Conservation (phyloP, 2,329 filamentous ascomycete genomes). For the Nannizziopsis barbatae region DNA sequence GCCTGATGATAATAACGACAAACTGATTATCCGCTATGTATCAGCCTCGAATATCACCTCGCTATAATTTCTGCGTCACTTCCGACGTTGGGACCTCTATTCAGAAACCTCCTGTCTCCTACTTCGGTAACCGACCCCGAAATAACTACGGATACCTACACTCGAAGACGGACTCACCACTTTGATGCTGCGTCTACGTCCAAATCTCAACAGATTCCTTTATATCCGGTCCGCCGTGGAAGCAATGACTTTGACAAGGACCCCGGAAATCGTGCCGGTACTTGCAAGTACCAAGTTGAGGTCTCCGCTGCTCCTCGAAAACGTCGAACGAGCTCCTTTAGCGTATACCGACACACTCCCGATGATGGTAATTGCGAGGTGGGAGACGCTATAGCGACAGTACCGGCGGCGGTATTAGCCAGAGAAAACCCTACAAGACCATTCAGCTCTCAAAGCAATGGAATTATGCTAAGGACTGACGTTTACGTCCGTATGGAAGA, state of each 20-base stretch:
- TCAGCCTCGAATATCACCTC: conserved; percentile 33
- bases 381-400: not conserved
- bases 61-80: conserved; percentile 34
- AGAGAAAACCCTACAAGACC: not conserved
- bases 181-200: not conserved
- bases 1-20: not conserved
- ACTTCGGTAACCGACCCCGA: not conserved
- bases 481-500: conserved; percentile 15
- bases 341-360: not conserved
- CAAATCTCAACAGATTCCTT: not conserved
- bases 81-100: conserved; percentile 31
- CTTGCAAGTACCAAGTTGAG: conserved; percentile 15
- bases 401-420: not conserved
- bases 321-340: not conserved
- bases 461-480: conserved; percentile 17
- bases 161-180: not conserved
- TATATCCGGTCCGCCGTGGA: not conserved
- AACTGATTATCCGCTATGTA: not conserved
- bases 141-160: not conserved
- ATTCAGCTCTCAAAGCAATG: not conserved
- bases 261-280: not conserved
- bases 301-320: conserved; percentile 9
- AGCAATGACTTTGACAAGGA: conserved; percentile 5
- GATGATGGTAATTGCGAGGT: not conserved
- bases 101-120: conserved; percentile 18